Percentiles rank a stretch among this genome's conserved stretches.
Conservation (phyloP, 2,329 filamentous ascomycete species). For the Scytalidium sp. region DNA sequence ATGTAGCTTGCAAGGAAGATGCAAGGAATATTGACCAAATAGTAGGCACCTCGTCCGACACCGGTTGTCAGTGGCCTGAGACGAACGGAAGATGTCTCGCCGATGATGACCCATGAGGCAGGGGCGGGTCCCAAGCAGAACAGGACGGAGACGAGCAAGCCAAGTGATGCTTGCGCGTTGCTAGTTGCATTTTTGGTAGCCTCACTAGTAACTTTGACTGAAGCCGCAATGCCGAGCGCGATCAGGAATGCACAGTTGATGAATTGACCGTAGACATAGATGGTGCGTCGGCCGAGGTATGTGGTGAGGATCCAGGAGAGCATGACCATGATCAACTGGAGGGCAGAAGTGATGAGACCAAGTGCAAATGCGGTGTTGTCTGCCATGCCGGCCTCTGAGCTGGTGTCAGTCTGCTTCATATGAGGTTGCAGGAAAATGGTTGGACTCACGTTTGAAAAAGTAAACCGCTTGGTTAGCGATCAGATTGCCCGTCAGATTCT, state of each 20-base stretch:
- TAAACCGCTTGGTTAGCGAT: constrained; percentile 62
- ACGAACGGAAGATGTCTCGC: constrained; percentile 63
- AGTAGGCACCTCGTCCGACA: constrained; percentile 61
- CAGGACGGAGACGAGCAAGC: constrained; percentile 62
- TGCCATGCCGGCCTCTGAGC: constrained; percentile 57
- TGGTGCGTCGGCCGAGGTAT: constrained; percentile 60
- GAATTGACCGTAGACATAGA: constrained; percentile 59
- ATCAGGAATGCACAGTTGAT: constrained; percentile 53
- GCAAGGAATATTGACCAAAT: constrained; percentile 62
- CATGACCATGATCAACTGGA: constrained; percentile 61
- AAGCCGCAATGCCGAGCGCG: constrained; percentile 57
- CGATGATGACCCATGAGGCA: constrained; percentile 65
- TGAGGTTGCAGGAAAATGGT: constrained; percentile 6
- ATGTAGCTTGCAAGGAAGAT: constrained; percentile 61
- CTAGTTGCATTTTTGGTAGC: constrained; percentile 30
- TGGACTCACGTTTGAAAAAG: constrained; percentile 45
- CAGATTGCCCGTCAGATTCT: constrained; percentile 60
- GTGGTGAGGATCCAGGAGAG: constrained; percentile 65
- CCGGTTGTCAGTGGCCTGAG: constrained; percentile 64
- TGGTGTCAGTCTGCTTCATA: constrained; percentile 26
- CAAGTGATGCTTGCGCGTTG: constrained; percentile 58
- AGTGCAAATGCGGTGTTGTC: constrained; percentile 55
- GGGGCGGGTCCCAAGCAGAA: constrained; percentile 62
- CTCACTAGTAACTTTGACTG: constrained; percentile 38
- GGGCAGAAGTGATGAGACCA: constrained; percentile 61